Evolutionary conservation across 345 rosid species (phyloP), one percentile per base, ranked within the genome.

Genomic region (Tarenaya hassleriana): DNA sequence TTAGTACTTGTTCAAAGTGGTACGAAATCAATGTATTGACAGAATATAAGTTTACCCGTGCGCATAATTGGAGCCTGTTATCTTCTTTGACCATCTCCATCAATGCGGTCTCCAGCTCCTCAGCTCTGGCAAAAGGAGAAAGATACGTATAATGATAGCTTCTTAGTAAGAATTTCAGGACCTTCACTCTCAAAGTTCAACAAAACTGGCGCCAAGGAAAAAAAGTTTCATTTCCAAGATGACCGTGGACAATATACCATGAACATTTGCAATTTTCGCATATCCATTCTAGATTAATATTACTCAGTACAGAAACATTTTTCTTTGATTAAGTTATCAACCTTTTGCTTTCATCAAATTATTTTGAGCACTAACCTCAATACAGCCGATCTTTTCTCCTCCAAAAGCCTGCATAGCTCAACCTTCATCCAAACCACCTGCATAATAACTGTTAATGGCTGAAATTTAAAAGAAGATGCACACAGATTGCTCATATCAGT

Each of bases 391-490:
- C 94, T 79, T 74, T 81, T 88, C 74, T 92, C 94, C 77, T 85
- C 90, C 62, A 92, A 69, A 43, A 85, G 48, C 58, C 82, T 81
- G 66, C 88, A 88, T 53, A 88, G 68, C 74, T 85, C 96, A 60
- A 83, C 94, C 83, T 88, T 92, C 75, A 88, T 46, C 98, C 94
- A 77, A 41, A 69, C 77, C 49, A 79, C 94, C 98, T 92, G 84
- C 79, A 68, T 69, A 69, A 32, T 38, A 75, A 62, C 80, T 71
- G 66, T 69, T 63, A 72, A 63, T 63, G 42, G 61, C 66, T 74
- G 83, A 77, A 78, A 69, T 61, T 73, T 73, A 48, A 78, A 69
- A 67, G 41, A 69, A 70, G 59, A 64, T 70, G 67, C 61, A 29
- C 17, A 31, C 37, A 57, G 16, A 56, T 46, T 31, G 13, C 17